Conservation (phyloP, 208 protist genomes). For the Trypanosoma brucei region DNA sequence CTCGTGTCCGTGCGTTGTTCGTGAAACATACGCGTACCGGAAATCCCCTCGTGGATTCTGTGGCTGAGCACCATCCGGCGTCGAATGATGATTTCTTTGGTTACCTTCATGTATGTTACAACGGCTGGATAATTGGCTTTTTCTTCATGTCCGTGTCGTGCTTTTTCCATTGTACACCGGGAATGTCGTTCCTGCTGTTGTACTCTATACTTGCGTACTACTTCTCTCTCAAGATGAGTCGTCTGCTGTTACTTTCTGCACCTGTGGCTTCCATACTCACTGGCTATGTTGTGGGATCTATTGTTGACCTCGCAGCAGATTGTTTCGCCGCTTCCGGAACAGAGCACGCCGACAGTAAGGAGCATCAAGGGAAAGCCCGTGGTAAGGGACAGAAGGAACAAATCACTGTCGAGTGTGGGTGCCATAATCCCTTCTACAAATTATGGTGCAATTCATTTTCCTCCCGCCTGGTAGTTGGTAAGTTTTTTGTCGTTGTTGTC, state of each 20-base stretch:
- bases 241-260: slow-evolving; percentile 52
- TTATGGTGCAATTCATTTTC: neutral
- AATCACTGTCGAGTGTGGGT: neutral
- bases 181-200: slow-evolving; percentile 37
- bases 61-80: slow-evolving; percentile 60
- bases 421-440: slow-evolving; percentile 3
- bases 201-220: slow-evolving; percentile 44
- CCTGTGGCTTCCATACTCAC: slow-evolving; percentile 30
- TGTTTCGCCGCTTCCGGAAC: neutral
- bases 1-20: slow-evolving; percentile 64
- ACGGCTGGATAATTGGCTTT: slow-evolving; percentile 24
- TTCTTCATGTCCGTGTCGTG: slow-evolving; percentile 4
- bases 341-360: neutral
- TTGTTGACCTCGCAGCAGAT: slow-evolving; percentile 16
- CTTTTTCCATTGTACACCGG: neutral
- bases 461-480: neutral
- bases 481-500: neutral
- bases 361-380: neutral
- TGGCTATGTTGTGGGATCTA: slow-evolving; percentile 23
- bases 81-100: slow-evolving; percentile 18
- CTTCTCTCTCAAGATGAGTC: slow-evolving; percentile 58
- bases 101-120: slow-evolving; percentile 24
- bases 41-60: slow-evolving; percentile 78
- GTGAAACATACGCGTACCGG: slow-evolving; percentile 68
- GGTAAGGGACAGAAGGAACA: neutral